These are phyloP conservation scores for Viola pubescens DNA, from an alignment of 441 rosid genomes.

Conservation along the genomic window DNA sequence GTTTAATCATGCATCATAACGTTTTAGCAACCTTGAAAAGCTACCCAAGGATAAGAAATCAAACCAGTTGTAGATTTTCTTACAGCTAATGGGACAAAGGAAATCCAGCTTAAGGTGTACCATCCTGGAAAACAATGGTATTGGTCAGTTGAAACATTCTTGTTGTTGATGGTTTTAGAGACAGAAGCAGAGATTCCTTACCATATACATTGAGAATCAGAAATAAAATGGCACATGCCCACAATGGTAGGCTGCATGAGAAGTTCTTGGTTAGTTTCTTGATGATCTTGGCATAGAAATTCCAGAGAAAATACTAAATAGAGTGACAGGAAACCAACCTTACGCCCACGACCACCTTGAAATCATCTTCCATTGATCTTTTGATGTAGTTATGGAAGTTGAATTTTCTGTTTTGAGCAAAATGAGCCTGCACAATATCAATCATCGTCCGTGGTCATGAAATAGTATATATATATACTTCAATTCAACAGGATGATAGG, in stretches of 20 bases:
- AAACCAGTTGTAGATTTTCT: not conserved
- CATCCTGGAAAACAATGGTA: slow-evolving; percentile 16
- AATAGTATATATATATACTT: not conserved
- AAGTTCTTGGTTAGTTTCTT: not conserved
- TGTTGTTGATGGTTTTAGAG: not conserved
- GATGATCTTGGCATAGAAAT: not conserved
- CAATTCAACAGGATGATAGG: not conserved
- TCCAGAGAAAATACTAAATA: not conserved
- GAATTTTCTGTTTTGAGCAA: slow-evolving; percentile 26
- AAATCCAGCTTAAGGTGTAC: slow-evolving; percentile 20
- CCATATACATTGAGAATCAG: slow-evolving; percentile 23
- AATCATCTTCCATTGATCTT: slow-evolving; percentile 36
- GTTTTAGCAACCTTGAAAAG: not conserved
- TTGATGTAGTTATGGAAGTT: slow-evolving; percentile 29
- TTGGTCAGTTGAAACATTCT: not conserved
- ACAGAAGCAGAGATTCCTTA: not conserved
- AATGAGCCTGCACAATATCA: slow-evolving; percentile 24
- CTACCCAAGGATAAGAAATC: not conserved
- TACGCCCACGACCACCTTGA: slow-evolving; percentile 33
- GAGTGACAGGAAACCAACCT: slow-evolving; percentile 14
- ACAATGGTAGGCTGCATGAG: slow-evolving; percentile 27
- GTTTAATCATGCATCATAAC: not conserved
- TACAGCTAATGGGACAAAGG: slow-evolving; percentile 28
- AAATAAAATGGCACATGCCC: slow-evolving; percentile 27
- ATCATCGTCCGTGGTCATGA: not conserved